Percentiles rank a stretch among this genome's conserved stretches.
These are phyloP conservation scores for Eutrema yunnanense DNA, from an alignment of 345 rosid genomes.

Conservation along the genomic window DNA sequence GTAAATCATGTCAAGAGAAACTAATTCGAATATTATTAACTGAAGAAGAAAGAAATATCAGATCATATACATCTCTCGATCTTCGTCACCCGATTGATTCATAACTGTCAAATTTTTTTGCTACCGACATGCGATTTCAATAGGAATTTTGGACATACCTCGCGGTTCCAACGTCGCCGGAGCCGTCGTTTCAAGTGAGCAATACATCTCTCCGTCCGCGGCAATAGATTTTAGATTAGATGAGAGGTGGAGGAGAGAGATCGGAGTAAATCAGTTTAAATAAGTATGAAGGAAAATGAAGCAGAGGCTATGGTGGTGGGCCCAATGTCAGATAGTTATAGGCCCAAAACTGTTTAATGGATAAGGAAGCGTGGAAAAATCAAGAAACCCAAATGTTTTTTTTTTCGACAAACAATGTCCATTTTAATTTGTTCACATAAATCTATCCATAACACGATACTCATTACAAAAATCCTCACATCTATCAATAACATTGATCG, in stretches of 20 bases:
- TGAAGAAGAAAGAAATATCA: not conserved
- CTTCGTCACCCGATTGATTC: not conserved
- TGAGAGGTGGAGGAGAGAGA: not conserved
- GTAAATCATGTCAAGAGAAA: not conserved
- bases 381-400: too few relatives aligned
- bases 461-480: too few relatives aligned
- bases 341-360: not conserved
- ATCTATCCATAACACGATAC: too few relatives aligned
- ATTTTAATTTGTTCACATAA: too few relatives aligned
- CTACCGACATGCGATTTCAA: not conserved
- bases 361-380: too few relatives aligned
- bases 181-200: constrained; percentile 22
- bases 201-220: not conserved
- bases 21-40: not conserved
- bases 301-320: not conserved
- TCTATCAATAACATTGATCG: too few relatives aligned
- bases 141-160: not conserved
- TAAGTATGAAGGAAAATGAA: not conserved
- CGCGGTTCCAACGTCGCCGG: constrained; percentile 3
- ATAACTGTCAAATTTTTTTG: not conserved
- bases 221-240: not conserved
- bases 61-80: not conserved
- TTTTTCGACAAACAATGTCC: too few relatives aligned
- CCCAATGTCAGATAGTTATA: not conserved
- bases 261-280: not conserved